phyloP scores from a whole-genome alignment of 139 green algal genomes.

The Picocystis salinarum region DNA sequence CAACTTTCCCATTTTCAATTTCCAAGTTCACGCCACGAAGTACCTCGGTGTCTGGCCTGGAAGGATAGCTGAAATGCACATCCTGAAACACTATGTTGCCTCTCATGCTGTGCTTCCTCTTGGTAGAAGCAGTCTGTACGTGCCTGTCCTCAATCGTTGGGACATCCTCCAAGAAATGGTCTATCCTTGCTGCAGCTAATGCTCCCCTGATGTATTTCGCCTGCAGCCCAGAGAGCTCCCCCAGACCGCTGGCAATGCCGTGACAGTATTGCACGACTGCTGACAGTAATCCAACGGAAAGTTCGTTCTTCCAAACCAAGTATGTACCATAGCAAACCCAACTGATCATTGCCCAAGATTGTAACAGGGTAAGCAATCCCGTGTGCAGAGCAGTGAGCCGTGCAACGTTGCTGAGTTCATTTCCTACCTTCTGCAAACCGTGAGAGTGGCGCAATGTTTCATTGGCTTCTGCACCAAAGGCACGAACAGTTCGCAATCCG shows the following conservation, averaged over 20 bases:
- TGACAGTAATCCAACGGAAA: background rate
- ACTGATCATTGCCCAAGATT: background rate
- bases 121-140: too few species aligned
- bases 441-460: background rate
- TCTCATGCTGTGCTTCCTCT: background rate
- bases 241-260: background rate
- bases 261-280: background rate
- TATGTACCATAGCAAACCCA: background rate
- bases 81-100: background rate
- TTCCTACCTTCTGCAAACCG: background rate
- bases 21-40: conserved; percentile 18
- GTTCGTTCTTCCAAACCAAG: background rate
- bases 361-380: background rate
- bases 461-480: background rate
- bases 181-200: background rate
- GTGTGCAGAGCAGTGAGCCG: background rate
- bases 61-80: conserved; percentile 4
- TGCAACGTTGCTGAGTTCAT: background rate
- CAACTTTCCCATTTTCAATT: conserved; percentile 15
- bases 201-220: background rate
- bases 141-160: too few species aligned
- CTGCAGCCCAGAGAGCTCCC: background rate
- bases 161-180: too few species aligned
- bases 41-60: conserved; percentile 5
- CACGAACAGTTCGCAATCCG: background rate